phyloP scores from a whole-genome alignment of 1,139 yeast species.

The Sugiyamaella paludigena region DNA sequence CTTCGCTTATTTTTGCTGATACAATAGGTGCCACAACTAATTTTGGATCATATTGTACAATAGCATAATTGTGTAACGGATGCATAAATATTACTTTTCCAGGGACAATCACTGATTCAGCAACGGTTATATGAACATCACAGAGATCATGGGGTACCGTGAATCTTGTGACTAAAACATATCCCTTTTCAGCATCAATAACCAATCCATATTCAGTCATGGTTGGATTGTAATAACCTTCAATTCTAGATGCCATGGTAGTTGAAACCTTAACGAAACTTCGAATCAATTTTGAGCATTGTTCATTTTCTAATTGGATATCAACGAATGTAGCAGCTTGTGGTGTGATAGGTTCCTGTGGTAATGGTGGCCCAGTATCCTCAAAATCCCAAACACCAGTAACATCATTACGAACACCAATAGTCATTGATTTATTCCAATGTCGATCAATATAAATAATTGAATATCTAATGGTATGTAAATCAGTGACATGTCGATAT shows the following conservation, averaged over 20 bases:
- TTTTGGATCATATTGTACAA: constrained; percentile 76
- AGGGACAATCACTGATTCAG: constrained; percentile 80
- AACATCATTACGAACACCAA: constrained; percentile 72
- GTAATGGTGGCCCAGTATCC: constrained; percentile 43
- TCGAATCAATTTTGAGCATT: constrained; percentile 49
- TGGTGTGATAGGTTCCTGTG: constrained; percentile 46
- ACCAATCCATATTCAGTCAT: constrained; percentile 74
- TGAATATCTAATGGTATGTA: constrained; percentile 63
- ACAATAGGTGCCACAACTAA: constrained; percentile 60
- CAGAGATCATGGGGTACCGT: constrained; percentile 83
- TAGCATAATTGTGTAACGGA: constrained; percentile 84
- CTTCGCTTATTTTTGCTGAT: constrained; percentile 60
- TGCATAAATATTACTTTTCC: constrained; percentile 81
- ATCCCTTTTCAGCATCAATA: constrained; percentile 75
- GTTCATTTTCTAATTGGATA: constrained; percentile 58
- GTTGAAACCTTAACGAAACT: constrained; percentile 70
- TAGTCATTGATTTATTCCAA: constrained; percentile 71
- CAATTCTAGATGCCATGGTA: constrained; percentile 65
- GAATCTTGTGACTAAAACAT: constrained; percentile 73
- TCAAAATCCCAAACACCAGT: constrained; percentile 89
- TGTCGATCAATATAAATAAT: constrained; percentile 76
- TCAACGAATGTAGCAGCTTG: constrained; percentile 70
- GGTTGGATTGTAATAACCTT: constrained; percentile 44
- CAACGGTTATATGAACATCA: constrained; percentile 75
- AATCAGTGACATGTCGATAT: constrained; percentile 76